Base-by-base conservation (phyloP, 257 asterid genomes). In the Nicotiana tomentosiformis region DNA sequence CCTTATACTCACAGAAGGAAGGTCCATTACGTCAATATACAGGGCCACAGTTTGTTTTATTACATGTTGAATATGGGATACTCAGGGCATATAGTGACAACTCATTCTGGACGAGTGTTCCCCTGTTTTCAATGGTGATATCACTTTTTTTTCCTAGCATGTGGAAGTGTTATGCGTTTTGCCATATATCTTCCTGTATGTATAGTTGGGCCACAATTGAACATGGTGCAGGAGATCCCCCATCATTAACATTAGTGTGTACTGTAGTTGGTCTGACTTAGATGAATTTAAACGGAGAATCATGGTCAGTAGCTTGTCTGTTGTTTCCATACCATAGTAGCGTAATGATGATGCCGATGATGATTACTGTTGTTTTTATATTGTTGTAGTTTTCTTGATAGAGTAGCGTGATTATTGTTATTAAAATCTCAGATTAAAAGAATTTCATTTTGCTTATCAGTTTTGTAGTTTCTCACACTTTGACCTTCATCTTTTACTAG, bases 401-500 rank as follows among this genome's bases (percentile, higher is more conserved):
- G 5, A 65, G 74, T 66, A 14, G 23, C 23, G 3, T 66, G 46
- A 33, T 32, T 32, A 7, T 66, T 33, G 74, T 33, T 66, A 15
- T 66, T 32, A 4, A 9, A 49, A 9, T 67, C 53, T 67, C 16
- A 67, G 77, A 18, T 35, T 17, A 33, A 33, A 32, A 67, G 80
- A 49, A 74, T 51, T 51, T 74, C 80, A 74, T 74, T 74, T 51
- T 26, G 16, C 46, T 51, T 23, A 49, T 46, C 62, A 74, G 2
- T n/a, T 49, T 74, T 15, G 43, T 7, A 74, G 80, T 51, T 74
- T 57, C 17, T 74, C 29, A 49, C 74, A 78, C 61, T 53, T 20
- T 76, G 56, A 39, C 84, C 14, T 83, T 82, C 53, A 83, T 65
- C 82, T 35, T 49, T 10, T 81, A 61, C 83, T 76, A 82, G 82